Conservation (phyloP, 1,284 basidiomycete genomes). For the Apiotrichum mycotoxinovorans region DNA sequence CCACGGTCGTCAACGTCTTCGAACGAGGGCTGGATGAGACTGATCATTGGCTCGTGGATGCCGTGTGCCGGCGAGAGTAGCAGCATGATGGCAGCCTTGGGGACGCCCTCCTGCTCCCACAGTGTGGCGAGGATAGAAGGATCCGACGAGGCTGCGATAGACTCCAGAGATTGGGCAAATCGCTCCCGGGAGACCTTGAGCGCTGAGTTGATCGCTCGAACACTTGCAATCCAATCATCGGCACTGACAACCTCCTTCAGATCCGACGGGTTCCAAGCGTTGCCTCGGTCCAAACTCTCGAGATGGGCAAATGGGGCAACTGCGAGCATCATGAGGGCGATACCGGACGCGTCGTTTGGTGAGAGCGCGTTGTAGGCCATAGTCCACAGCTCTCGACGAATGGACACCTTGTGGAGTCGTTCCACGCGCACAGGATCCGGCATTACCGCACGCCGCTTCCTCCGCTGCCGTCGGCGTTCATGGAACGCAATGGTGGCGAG, state of each 20-base stretch:
- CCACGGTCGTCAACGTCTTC: slow-evolving; percentile 80
- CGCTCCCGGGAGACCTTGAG: slow-evolving; percentile 59
- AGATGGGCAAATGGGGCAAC: slow-evolving; percentile 63
- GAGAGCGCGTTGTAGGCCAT: slow-evolving; percentile 61
- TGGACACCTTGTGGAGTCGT: slow-evolving; percentile 37
- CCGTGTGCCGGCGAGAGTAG: slow-evolving; percentile 75
- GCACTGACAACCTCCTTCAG: slow-evolving; percentile 36
- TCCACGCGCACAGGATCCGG: slow-evolving; percentile 24
- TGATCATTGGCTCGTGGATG: slow-evolving; percentile 68
- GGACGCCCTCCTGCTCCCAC: slow-evolving; percentile 53
- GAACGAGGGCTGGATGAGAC: slow-evolving; percentile 71
- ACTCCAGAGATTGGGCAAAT: slow-evolving; percentile 62
- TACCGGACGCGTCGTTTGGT: slow-evolving; percentile 59
- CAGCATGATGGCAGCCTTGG: slow-evolving; percentile 61
- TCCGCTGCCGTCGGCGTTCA: slow-evolving; percentile 25
- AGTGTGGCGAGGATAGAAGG: slow-evolving; percentile 56
- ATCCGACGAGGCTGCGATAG: slow-evolving; percentile 58
- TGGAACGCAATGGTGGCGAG: slow-evolving; percentile 29
- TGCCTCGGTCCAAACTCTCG: slow-evolving; percentile 55
- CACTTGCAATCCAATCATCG: slow-evolving; percentile 40
- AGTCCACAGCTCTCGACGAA: slow-evolving; percentile 64
- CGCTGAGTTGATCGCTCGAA: slow-evolving; percentile 57
- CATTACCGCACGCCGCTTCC: slow-evolving; percentile 11
- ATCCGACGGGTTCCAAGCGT: slow-evolving; percentile 43
- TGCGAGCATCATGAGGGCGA: slow-evolving; percentile 59